These are phyloP conservation scores for Coelastrella sp. DNA, from an alignment of 139 green algal genomes.

Conservation along the genomic window DNA sequence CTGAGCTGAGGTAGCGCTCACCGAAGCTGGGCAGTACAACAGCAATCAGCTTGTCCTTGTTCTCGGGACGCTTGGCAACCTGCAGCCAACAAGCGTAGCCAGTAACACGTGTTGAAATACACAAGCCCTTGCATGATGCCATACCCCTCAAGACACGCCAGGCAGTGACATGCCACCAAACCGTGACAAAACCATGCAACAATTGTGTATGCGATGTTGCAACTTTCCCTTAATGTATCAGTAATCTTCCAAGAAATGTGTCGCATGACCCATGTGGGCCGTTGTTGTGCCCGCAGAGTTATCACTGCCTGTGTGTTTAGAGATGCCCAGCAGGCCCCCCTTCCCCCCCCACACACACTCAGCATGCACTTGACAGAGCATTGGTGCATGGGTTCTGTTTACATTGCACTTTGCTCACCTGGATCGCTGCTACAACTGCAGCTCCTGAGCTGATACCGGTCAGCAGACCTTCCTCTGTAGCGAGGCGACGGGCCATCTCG, in stretches of 20 bases:
- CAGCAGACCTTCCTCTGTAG: slow-evolving; percentile 92
- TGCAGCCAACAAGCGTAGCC: slow-evolving; percentile 37
- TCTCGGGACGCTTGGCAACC: slow-evolving; percentile 89
- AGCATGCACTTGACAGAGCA: not conserved
- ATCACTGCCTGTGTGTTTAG: too few relatives aligned
- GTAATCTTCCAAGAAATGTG: too few relatives aligned
- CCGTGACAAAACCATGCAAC: not conserved
- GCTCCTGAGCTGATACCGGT: slow-evolving; percentile 91
- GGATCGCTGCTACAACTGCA: slow-evolving; percentile 64
- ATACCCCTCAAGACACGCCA: too few relatives aligned
- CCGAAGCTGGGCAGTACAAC: slow-evolving; percentile 93
- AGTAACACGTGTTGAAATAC: too few relatives aligned
- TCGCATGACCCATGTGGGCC: not conserved
- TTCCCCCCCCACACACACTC: not conserved
- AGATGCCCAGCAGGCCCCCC: too few relatives aligned
- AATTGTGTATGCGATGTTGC: not conserved
- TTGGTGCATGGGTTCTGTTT: not conserved
- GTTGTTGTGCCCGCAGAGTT: not conserved
- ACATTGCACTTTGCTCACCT: slow-evolving; percentile 57
- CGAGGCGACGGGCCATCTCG: slow-evolving; percentile 88
- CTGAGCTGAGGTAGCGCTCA: slow-evolving; percentile 91
- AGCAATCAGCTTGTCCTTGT: slow-evolving; percentile 85
- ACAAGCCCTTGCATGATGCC: too few relatives aligned
- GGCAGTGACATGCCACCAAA: too few relatives aligned
- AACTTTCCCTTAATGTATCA: too few relatives aligned